Conservation (phyloP, 2,329 filamentous ascomycete species). For the Clarireedia homoeocarpa region DNA sequence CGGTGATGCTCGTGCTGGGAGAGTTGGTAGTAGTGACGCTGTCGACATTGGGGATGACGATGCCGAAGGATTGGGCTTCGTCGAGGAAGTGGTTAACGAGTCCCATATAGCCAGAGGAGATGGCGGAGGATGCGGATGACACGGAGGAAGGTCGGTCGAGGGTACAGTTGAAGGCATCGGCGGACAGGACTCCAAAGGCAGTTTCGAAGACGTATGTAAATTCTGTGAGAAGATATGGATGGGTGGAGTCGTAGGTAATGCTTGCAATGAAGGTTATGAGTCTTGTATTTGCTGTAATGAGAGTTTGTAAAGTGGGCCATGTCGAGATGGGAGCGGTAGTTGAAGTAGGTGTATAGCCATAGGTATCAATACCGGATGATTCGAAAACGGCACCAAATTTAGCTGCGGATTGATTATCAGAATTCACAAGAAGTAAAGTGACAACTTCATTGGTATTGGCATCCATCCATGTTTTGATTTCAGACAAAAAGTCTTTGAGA, state of each 20-base stretch:
- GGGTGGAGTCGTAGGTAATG: constrained; percentile 33
- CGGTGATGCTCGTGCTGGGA: constrained; percentile 35
- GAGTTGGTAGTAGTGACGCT: constrained; percentile 59
- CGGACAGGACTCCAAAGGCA: constrained; percentile 52
- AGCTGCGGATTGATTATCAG: constrained; percentile 45
- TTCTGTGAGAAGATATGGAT: constrained; percentile 55
- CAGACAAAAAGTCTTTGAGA: constrained; percentile 45
- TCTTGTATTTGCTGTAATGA: constrained; percentile 58
- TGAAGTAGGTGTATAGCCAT: constrained; percentile 50
- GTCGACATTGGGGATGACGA: constrained; percentile 54
- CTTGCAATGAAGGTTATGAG: constrained; percentile 63
- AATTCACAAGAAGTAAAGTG: constrained; percentile 55
- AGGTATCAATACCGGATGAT: constrained; percentile 50
- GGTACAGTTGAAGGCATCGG: constrained; percentile 63
- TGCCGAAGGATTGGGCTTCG: constrained; percentile 41
- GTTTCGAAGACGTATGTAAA: constrained; percentile 68
- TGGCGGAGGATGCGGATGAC: constrained; percentile 41
- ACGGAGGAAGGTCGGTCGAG: constrained; percentile 55
- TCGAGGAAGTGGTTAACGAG: constrained; percentile 79
- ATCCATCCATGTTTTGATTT: constrained; percentile 54
- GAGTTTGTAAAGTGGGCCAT: constrained; percentile 65
- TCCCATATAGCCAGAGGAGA: constrained; percentile 54
- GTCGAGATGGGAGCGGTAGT: constrained; percentile 34
- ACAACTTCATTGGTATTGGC: constrained; percentile 52
- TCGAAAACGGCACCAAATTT: constrained; percentile 39